A percentile compares a stretch with the other conserved stretches of the same genome.
These are phyloP conservation scores for Hyphopichia fennica DNA, from an alignment of 1,139 yeast species.

Conservation along the genomic window DNA sequence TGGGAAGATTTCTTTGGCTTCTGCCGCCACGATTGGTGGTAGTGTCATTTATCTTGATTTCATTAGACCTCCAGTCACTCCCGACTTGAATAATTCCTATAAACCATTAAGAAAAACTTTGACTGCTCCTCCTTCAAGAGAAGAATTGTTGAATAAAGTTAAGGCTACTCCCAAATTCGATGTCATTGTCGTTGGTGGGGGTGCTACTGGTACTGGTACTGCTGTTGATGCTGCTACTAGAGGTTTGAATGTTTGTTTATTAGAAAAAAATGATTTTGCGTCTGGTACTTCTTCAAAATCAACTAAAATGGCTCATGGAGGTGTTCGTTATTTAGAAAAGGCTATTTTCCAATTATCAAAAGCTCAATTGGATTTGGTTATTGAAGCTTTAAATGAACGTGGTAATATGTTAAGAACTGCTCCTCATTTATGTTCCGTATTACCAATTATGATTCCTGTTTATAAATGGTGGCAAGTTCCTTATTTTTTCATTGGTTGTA, in stretches of 20 bases:
- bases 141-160: slow-evolving; percentile 31
- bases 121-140: slow-evolving; percentile 39
- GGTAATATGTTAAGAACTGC: slow-evolving; percentile 88
- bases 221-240: slow-evolving; percentile 91
- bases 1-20: slow-evolving; percentile 34
- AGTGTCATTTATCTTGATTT: slow-evolving; percentile 45
- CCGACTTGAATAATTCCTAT: slow-evolving; percentile 31
- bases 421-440: slow-evolving; percentile 82
- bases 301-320: slow-evolving; percentile 98
- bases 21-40: slow-evolving; percentile 37
- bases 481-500: slow-evolving; percentile 88
- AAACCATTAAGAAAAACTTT: slow-evolving; percentile 37
- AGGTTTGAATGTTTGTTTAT: slow-evolving; percentile 83
- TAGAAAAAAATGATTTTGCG: slow-evolving; percentile 88
- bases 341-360: slow-evolving; percentile 90
- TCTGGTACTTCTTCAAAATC: slow-evolving; percentile 91
- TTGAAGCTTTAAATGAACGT: slow-evolving; percentile 92
- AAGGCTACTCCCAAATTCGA: slow-evolving; percentile 59
- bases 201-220: slow-evolving; percentile 93
- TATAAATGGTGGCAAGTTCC: slow-evolving; percentile 97
- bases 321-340: slow-evolving; percentile 92
- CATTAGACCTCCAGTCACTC: slow-evolving; percentile 34
- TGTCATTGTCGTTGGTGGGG: slow-evolving; percentile 87
- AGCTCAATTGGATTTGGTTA: slow-evolving; percentile 87
- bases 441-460: slow-evolving; percentile 94